Evolutionary conservation across 1,139 yeast species (phyloP).

Genomic region (Entelexis paramagnoliae): DNA sequence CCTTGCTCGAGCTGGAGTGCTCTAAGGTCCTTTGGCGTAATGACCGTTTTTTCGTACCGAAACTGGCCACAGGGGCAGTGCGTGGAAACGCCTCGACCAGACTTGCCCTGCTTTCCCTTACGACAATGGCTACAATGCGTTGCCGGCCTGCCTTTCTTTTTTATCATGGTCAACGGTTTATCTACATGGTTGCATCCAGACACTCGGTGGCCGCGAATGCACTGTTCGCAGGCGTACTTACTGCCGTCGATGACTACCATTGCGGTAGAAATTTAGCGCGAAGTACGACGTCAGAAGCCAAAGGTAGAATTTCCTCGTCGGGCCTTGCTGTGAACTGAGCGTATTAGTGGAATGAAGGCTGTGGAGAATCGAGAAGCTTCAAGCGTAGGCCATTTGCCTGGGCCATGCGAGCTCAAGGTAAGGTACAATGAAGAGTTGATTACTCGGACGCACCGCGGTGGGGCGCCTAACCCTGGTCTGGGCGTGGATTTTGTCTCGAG

Average conservation of each 20-base stretch:
- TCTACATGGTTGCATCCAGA: slow-evolving; percentile 89
- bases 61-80: not conserved
- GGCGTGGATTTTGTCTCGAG: not conserved
- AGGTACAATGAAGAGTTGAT: not conserved
- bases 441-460: not conserved
- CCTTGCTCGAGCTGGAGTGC: not conserved
- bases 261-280: not conserved
- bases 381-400: not conserved
- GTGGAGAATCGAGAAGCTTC: not conserved
- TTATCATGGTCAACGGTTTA: slow-evolving; percentile 81
- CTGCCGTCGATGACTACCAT: slow-evolving; percentile 89
- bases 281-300: not conserved
- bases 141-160: slow-evolving; percentile 92
- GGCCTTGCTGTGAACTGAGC: no score
- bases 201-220: slow-evolving; percentile 92
- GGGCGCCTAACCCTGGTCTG: not conserved
- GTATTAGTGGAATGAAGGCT: not conserved
- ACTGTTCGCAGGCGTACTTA: slow-evolving; percentile 91
- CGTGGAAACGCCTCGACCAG: not conserved
- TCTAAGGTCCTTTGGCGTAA: not conserved
- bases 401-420: not conserved
- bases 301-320: not conserved
- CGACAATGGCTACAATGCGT: slow-evolving; percentile 77
- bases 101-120: slow-evolving; percentile 42
- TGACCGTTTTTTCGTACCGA: not conserved